Evolutionary conservation across 768 basidiomycete species (phyloP).

Genomic region (Russula brevipes): DNA sequence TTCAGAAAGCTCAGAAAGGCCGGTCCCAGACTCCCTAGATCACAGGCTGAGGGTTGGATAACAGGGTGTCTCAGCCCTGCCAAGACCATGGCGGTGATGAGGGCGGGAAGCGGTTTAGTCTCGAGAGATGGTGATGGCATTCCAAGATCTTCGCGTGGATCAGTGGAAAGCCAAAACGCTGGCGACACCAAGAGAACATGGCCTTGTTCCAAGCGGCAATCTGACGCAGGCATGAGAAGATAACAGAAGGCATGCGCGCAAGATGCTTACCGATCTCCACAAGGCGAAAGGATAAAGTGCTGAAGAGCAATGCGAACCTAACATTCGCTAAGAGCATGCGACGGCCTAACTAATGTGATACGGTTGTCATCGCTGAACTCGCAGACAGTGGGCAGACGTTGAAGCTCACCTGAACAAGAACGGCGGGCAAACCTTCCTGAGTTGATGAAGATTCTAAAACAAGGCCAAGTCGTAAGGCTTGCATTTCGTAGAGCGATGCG

Average conservation of each 20-base stretch:
- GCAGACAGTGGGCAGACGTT: background rate
- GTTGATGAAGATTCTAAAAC: conserved; percentile 10
- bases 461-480: conserved; percentile 5
- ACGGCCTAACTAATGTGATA: conserved; percentile 1
- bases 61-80: background rate
- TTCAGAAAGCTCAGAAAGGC: background rate
- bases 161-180: conserved; percentile 9
- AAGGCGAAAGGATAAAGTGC: conserved; percentile 4
- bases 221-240: background rate
- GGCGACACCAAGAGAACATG: conserved; percentile 10
- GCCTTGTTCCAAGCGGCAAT: conserved; percentile 3
- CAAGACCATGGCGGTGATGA: conserved; percentile 12
- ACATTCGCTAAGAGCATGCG: conserved; percentile 13
- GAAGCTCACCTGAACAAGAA: conserved; percentile 10
- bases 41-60: conserved; percentile 6
- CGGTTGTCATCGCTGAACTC: background rate
- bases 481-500: background rate
- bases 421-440: conserved; percentile 12
- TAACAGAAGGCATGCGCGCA: background rate
- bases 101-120: conserved; percentile 5
- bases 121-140: background rate
- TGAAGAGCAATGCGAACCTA: conserved; percentile 13
- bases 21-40: background rate
- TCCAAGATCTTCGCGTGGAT: background rate
- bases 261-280: conserved; percentile 7